Base-by-base conservation (phyloP, 179 eudicot species). In the Beta macrorhiza region DNA sequence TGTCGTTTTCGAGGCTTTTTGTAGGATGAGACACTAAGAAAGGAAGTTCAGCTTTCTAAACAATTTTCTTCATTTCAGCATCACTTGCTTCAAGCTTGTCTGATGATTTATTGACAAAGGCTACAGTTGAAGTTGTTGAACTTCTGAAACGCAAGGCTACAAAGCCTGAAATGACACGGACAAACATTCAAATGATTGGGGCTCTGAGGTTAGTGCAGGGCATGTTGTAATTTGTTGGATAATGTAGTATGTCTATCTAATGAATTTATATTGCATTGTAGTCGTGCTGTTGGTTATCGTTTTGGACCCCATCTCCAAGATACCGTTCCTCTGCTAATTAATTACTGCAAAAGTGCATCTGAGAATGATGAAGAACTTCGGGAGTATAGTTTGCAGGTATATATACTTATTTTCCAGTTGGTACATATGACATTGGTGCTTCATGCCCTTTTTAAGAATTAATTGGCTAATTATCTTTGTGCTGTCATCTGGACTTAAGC, bases 321-420 rank as follows among this genome's bases (percentile, higher is more conserved):
- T 78, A 90, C 94, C 20, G 97, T 97, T 82, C 98, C 97, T 47
- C 79, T 97, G 75, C 81, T 97, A 14, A 87, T 94, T 52, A 86
- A 80, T 78, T 97, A 93, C 86, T 97, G 98, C 86, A 90, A 72
- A 80, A 93, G 87, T 86, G 96, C 98, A 67, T 93, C 99, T 62
- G 99, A 97, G 88, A 97, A 91, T 82, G 97, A 97, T 78, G 99
- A 97, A 85, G 99, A 94, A 88, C 98, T 94, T 82, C 94, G 95
- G 72, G 98, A 93, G 88, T 94, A 94, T 80, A 91, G 99, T 86
- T 90, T 97, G 87, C 99, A 94, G 99, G 99, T 91, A 86, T 45
- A 51, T 55, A 71, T 68, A 25, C 8, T 62, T 49, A 20, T 68
- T 16, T 61, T 25, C 15, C 4, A 15, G 13, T 42, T 32, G 22